phyloP scores from a whole-genome alignment of 2,329 filamentous ascomycete species.

The Fusarium secorum region DNA sequence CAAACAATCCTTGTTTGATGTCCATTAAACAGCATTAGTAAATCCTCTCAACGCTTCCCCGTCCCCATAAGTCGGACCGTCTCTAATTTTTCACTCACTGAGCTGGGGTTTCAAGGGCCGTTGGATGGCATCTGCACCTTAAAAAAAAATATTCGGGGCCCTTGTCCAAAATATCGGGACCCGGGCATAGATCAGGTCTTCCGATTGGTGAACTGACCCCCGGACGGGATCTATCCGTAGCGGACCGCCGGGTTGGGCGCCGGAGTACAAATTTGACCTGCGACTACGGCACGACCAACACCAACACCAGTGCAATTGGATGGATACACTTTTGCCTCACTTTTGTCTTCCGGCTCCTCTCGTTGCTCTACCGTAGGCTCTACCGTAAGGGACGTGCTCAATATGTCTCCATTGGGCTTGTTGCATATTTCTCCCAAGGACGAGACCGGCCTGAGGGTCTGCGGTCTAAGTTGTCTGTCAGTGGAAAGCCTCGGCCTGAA shows the following conservation, averaged over 20 bases:
- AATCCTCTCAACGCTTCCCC: constrained; percentile 1
- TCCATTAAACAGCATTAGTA: constrained; percentile 14
- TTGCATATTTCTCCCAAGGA: background rate
- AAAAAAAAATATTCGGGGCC: background rate
- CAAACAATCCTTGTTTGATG: constrained; percentile 11
- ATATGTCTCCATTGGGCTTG: background rate
- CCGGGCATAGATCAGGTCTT: constrained; percentile 6
- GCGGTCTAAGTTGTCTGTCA: background rate
- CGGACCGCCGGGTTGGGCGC: constrained; percentile 26
- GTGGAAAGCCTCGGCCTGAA: constrained; percentile 9
- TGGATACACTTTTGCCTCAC: background rate
- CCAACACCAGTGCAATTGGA: background rate
- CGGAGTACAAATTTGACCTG: background rate
- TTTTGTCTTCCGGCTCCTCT: background rate
- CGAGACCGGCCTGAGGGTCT: constrained; percentile 10
- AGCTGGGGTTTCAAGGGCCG: constrained; percentile 19
- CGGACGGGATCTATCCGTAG: constrained; percentile 32
- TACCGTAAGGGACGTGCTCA: background rate
- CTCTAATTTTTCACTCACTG: constrained; percentile 5
- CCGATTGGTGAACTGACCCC: constrained; percentile 20
- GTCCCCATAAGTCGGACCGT: constrained; percentile 21
- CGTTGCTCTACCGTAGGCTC: background rate
- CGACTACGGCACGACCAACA: background rate
- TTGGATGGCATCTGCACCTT: constrained; percentile 13
- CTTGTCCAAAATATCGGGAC: constrained; percentile 1